Percentiles rank a stretch among this genome's conserved stretches.
Conservation (phyloP, 257 asterid genomes). For the Lycium ferocissimum region DNA sequence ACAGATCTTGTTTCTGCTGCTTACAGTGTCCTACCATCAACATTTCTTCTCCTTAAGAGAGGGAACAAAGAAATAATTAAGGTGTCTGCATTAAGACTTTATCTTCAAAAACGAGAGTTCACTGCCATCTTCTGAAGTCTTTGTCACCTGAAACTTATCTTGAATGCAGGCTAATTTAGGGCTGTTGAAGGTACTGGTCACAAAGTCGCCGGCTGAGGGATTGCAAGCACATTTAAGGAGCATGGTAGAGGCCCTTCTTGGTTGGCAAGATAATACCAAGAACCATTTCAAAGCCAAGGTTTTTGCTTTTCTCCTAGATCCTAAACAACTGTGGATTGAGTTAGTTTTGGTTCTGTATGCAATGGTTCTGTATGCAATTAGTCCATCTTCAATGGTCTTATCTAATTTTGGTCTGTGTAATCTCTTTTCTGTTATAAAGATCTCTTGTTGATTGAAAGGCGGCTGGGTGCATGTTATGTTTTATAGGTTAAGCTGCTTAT, state of each 20-base stretch:
- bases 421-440: background rate
- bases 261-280: constrained; percentile 79
- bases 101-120: background rate
- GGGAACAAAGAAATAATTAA: constrained; percentile 85
- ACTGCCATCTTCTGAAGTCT: background rate
- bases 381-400: background rate
- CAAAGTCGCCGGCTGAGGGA: constrained; percentile 79
- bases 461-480: constrained; percentile 9
- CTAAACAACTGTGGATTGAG: constrained; percentile 23
- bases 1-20: constrained; percentile 78
- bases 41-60: constrained; percentile 85
- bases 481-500: constrained; percentile 80
- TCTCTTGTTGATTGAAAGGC: background rate
- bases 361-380: background rate
- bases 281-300: constrained; percentile 96
- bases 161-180: constrained; percentile 86
- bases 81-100: constrained; percentile 42
- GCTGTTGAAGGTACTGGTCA: constrained; percentile 86
- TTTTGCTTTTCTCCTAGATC: constrained; percentile 33
- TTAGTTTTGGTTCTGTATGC: constrained; percentile 1
- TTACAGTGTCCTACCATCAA: constrained; percentile 76
- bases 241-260: constrained; percentile 81
- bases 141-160: constrained; percentile 33
- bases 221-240: constrained; percentile 72
- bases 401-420: background rate